Percentiles rank a stretch among this genome's conserved stretches.
Conservation (phyloP, 208 protist species). For the Crithidia thermophila region DNA sequence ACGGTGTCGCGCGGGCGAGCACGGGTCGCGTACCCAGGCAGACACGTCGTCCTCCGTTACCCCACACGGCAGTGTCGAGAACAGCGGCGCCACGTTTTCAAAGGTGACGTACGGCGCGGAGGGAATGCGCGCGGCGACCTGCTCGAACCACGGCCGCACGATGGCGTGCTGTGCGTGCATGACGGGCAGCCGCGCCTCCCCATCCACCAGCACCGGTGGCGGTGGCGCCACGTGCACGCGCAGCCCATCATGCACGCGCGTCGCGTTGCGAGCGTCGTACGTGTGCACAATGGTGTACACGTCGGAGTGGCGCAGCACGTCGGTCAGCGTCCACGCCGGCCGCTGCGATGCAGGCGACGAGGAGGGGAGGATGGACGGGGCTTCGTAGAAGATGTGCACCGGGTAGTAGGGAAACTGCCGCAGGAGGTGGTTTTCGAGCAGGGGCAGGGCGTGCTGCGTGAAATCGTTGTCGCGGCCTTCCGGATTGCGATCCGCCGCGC, state of each 20-base stretch:
- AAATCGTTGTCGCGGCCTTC: neutral
- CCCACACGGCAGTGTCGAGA: conserved; percentile 14
- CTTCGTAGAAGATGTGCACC: conserved; percentile 22
- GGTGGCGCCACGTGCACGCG: neutral
- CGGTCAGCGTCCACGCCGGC: conserved; percentile 5
- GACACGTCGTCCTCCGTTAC: conserved; percentile 8
- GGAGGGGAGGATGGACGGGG: too few relatives aligned
- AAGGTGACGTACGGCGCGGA: conserved; percentile 27
- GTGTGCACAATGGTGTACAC: conserved; percentile 11
- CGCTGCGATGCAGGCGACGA: neutral
- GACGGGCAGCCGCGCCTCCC: neutral
- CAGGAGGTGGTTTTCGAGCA: conserved; percentile 16
- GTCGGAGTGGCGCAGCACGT: conserved; percentile 17
- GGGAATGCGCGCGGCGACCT: neutral
- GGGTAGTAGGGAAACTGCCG: conserved; percentile 8
- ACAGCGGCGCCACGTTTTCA: conserved; percentile 17
- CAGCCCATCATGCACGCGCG: neutral
- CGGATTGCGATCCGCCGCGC: neutral
- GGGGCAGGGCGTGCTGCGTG: conserved; percentile 8
- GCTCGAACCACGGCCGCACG: neutral
- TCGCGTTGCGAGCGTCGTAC: neutral
- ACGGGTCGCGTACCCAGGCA: neutral
- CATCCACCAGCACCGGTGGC: conserved; percentile 10
- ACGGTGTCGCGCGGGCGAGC: neutral
- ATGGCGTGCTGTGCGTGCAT: neutral